phyloP scores from a whole-genome alignment of 371 early-diverging fungal species.

The Syncephalastrum monosporum region DNA sequence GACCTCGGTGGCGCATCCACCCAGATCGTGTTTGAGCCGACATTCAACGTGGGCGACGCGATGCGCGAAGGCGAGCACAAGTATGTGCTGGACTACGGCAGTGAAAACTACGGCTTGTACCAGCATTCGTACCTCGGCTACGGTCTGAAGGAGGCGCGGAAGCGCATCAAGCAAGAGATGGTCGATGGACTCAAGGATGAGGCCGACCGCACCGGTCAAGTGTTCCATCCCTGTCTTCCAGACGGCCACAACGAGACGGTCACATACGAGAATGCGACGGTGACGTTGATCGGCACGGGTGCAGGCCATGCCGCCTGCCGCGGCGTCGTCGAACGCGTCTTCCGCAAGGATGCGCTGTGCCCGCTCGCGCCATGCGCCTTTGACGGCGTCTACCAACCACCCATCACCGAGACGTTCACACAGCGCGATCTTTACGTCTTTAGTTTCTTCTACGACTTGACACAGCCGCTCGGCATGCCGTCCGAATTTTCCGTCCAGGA shows the following conservation, averaged over 20 bases:
- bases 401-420: constrained; percentile 65
- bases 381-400: constrained; percentile 91
- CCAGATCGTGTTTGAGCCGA: constrained; percentile 95
- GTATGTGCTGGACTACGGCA: constrained; percentile 67
- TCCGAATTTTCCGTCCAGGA: constrained; percentile 63
- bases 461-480: constrained; percentile 69
- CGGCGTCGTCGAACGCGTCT: constrained; percentile 51
- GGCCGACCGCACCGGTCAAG: constrained; percentile 15
- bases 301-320: constrained; percentile 58
- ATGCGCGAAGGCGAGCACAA: constrained; percentile 69
- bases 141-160: constrained; percentile 85
- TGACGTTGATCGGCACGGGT: constrained; percentile 50
- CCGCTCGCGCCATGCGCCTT: constrained; percentile 76
- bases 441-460: constrained; percentile 93
- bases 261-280: constrained; percentile 8
- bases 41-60: constrained; percentile 27
- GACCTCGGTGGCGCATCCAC: constrained; percentile 97
- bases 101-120: constrained; percentile 74
- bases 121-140: constrained; percentile 94
- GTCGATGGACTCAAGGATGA: constrained; percentile 29
- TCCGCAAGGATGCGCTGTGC: constrained; percentile 65
- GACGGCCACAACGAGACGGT: constrained; percentile 32
- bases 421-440: constrained; percentile 87
- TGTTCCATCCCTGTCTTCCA: constrained; percentile 21
- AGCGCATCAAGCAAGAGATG: constrained; percentile 28